phyloP scores from a whole-genome alignment of 1,139 yeast species.

The Hansenula sp. region DNA sequence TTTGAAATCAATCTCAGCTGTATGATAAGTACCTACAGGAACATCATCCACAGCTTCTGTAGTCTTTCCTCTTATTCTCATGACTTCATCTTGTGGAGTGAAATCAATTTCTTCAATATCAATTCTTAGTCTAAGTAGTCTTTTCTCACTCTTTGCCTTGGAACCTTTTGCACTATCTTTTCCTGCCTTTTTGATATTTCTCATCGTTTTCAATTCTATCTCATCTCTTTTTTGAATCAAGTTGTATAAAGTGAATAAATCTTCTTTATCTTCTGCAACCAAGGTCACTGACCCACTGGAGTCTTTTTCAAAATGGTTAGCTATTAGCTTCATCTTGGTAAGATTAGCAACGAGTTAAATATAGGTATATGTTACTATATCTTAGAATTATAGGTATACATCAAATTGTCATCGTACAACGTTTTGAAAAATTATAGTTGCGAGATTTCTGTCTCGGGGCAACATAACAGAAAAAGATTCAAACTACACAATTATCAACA shows the following conservation, averaged over 20 bases:
- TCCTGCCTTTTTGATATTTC: conserved; percentile 56
- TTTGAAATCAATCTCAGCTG: conserved; percentile 74
- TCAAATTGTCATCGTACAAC: no score
- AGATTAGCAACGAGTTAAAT: no score
- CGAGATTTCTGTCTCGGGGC: no score
- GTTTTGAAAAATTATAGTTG: no score
- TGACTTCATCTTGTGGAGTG: conserved; percentile 68
- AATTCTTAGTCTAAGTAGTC: conserved; percentile 49
- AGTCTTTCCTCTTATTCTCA: conserved; percentile 81
- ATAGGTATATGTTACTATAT: no score
- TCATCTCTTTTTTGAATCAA: conserved; percentile 73
- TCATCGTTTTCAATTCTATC: conserved; percentile 59
- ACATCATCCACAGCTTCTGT: conserved; percentile 71
- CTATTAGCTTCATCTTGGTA: conserved; percentile 59
- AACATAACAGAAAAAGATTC: no score
- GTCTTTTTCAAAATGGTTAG: conserved; percentile 52
- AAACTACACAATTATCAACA: no score
- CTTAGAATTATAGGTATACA: no score
- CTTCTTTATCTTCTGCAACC: conserved; percentile 86
- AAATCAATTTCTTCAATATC: conserved; percentile 71
- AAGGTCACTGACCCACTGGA: conserved; percentile 62
- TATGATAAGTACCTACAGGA: conserved; percentile 81
- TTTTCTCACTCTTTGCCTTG: conserved; percentile 46
- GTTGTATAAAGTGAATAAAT: conserved; percentile 85
- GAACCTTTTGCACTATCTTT: conserved; percentile 27